These are phyloP conservation scores for Strobilomyces dryophilus DNA, from an alignment of 768 basidiomycete genomes.

Conservation along the genomic window DNA sequence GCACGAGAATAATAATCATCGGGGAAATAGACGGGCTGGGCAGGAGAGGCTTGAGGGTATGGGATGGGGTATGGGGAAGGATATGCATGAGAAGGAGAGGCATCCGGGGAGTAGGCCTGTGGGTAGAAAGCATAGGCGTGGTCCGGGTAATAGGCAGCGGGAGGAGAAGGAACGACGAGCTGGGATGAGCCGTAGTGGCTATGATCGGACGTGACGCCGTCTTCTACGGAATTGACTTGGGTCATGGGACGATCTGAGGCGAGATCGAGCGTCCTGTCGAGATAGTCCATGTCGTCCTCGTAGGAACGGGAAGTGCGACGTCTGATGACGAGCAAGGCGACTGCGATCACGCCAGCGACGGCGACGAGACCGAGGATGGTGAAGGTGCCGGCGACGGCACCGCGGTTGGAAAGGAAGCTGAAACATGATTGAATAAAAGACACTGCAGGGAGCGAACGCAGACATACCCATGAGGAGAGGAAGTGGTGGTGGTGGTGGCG, in stretches of 20 bases:
- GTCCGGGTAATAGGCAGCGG: constrained; percentile 22
- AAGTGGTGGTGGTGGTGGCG: constrained; percentile 9
- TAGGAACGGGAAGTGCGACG: constrained; percentile 24
- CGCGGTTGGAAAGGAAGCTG: constrained; percentile 46
- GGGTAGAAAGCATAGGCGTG: constrained; percentile 13
- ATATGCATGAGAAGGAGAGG: not conserved
- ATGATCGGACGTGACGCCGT: constrained; percentile 19
- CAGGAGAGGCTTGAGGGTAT: constrained; percentile 13
- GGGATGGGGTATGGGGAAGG: not conserved
- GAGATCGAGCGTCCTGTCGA: constrained; percentile 19
- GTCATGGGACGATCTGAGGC: constrained; percentile 10
- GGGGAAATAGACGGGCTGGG: constrained; percentile 24
- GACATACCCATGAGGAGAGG: constrained; percentile 18
- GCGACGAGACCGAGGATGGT: constrained; percentile 37
- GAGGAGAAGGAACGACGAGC: constrained; percentile 13
- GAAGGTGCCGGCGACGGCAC: constrained; percentile 45
- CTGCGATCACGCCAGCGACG: constrained; percentile 29
- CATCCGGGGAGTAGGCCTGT: constrained; percentile 2
- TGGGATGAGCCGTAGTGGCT: constrained; percentile 21
- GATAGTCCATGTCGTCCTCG: constrained; percentile 29
- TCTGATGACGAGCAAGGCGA: constrained; percentile 26
- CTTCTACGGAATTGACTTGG: constrained; percentile 8
- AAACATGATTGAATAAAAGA: not conserved
- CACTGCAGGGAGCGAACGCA: not conserved
- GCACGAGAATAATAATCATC: constrained; percentile 12